A percentile compares a stretch with the other conserved stretches of the same genome.
These are phyloP conservation scores for Macrophomina pseudophaseolina DNA, from an alignment of 2,329 filamentous ascomycete species.

Conservation along the genomic window DNA sequence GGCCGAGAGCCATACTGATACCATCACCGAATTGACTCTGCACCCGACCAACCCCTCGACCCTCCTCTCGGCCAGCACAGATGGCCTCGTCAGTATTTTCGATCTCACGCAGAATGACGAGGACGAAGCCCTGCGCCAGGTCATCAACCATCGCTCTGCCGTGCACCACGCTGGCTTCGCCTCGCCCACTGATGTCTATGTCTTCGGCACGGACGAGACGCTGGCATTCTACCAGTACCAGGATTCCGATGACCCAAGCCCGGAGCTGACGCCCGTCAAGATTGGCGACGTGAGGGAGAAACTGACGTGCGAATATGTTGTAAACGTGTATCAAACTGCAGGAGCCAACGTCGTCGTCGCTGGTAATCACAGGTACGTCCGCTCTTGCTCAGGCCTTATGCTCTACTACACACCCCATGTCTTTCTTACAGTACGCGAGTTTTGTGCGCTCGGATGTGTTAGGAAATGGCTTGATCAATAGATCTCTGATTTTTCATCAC, in stretches of 20 bases:
- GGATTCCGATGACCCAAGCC: constrained; percentile 57
- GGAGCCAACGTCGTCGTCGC: constrained; percentile 67
- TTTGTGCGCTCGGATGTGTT: too few species aligned
- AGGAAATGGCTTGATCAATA: background rate
- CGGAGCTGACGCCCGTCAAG: constrained; percentile 47
- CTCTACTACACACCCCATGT: too few species aligned
- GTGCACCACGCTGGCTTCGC: constrained; percentile 74
- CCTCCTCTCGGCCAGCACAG: constrained; percentile 77
- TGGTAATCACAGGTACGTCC: constrained; percentile 69
- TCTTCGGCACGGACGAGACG: constrained; percentile 78
- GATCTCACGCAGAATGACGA: constrained; percentile 69
- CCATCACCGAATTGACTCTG: constrained; percentile 65
- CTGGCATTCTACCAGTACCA: constrained; percentile 74
- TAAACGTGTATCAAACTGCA: constrained; percentile 67
- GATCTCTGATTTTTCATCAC: background rate
- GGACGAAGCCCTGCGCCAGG: constrained; percentile 77
- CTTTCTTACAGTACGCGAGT: too few species aligned
- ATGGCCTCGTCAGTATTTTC: constrained; percentile 78
- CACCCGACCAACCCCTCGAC: constrained; percentile 65
- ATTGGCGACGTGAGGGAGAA: constrained; percentile 72
- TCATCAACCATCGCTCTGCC: constrained; percentile 77
- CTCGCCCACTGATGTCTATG: constrained; percentile 65
- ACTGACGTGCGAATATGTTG: constrained; percentile 76
- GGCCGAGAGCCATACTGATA: constrained; percentile 59
- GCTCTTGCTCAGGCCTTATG: background rate